Evolutionary conservation across 176 grass and related monocot genomes (phyloP).

Genomic region (Oryza coarctata): DNA sequence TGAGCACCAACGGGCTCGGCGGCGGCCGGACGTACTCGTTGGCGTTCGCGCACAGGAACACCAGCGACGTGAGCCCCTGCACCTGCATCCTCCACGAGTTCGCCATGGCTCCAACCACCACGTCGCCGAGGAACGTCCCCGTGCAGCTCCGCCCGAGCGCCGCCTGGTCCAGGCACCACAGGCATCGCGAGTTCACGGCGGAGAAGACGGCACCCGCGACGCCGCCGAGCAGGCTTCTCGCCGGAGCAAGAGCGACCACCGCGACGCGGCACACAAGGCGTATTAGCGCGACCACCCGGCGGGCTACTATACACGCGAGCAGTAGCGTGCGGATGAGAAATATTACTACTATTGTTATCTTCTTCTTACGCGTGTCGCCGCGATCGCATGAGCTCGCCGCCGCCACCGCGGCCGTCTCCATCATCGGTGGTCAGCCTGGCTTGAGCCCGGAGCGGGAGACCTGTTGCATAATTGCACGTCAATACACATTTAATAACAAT

Average conservation of each 20-base stretch:
- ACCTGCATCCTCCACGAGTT: conserved; percentile 49
- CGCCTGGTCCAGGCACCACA: conserved; percentile 19
- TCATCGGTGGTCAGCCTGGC: neutral
- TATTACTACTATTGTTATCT: neutral
- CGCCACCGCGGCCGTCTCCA: neutral
- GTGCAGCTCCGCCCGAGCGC: conserved; percentile 30
- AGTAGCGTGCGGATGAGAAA: conserved; percentile 22
- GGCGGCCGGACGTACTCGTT: conserved; percentile 42
- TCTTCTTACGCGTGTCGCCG: conserved; percentile 41
- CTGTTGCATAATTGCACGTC: neutral
- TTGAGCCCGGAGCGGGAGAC: neutral
- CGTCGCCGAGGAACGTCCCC: neutral
- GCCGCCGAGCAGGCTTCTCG: conserved; percentile 21
- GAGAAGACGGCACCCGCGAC: conserved; percentile 1
- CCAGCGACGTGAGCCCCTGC: conserved; percentile 44
- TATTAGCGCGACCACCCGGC: conserved; percentile 2
- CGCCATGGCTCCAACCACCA: conserved; percentile 36
- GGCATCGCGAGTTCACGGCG: conserved; percentile 4
- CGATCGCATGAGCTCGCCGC: neutral
- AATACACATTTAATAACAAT: neutral
- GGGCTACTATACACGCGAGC: conserved; percentile 8
- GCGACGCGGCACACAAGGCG: neutral
- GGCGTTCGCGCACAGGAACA: conserved; percentile 25
- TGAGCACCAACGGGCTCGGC: conserved; percentile 9
- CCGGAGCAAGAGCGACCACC: conserved; percentile 2